Percentiles rank a stretch among this genome's conserved stretches.
Conservation (phyloP, 148 eudicot genomes). For the Drosera capensis region DNA sequence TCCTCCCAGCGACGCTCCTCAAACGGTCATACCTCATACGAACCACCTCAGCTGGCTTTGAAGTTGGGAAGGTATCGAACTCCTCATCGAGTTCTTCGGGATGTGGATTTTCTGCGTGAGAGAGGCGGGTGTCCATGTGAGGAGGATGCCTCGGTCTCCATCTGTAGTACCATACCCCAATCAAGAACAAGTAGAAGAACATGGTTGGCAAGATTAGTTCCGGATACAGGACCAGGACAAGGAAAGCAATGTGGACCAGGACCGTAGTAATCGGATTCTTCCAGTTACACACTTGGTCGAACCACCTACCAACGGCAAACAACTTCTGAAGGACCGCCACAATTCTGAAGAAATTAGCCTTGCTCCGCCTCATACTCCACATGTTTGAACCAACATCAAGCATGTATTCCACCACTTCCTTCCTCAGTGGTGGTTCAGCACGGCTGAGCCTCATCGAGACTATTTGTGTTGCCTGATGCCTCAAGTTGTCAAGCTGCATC, state of each 20-base stretch:
- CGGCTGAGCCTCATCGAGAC: constrained; percentile 51
- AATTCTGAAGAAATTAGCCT: constrained; percentile 54
- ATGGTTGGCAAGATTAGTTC: constrained; percentile 47
- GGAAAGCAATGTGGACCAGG: constrained; percentile 41
- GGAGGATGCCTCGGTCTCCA: constrained; percentile 62
- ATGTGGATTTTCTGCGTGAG: constrained; percentile 41
- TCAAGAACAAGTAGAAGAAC: constrained; percentile 40
- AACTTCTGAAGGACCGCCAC: constrained; percentile 34
- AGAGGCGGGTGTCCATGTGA: constrained; percentile 51
- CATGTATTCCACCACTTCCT: constrained; percentile 50
- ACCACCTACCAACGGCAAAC: constrained; percentile 51
- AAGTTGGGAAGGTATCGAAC: constrained; percentile 50
- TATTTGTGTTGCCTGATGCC: constrained; percentile 53
- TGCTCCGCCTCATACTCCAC: constrained; percentile 67
- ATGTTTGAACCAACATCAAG: constrained; percentile 50
- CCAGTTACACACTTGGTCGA: constrained; percentile 54
- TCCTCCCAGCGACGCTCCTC: constrained; percentile 46
- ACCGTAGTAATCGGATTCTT: constrained; percentile 51
- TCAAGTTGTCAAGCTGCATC: constrained; percentile 42
- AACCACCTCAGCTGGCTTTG: constrained; percentile 29
- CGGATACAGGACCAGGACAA: constrained; percentile 45
- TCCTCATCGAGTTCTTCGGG: constrained; percentile 54
- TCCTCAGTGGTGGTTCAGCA: constrained; percentile 56
- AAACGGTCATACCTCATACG: constrained; percentile 51
- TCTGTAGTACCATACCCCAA: constrained; percentile 52